phyloP scores from a whole-genome alignment of 768 basidiomycete species.

The Boletus reticuloceps region DNA sequence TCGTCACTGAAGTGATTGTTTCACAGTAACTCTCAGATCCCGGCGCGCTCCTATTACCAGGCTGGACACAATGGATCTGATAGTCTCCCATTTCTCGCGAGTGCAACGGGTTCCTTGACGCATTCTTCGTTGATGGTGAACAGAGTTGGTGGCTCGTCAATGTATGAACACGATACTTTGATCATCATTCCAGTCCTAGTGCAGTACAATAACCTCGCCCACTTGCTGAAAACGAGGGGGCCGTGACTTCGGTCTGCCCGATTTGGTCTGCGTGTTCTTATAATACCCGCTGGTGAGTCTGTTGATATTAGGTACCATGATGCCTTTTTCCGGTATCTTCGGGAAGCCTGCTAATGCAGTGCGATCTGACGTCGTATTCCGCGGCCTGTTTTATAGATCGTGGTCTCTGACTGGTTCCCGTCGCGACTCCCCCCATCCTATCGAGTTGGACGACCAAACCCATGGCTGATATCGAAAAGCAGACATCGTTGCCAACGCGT shows the following conservation, averaged over 20 bases:
- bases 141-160: constrained; percentile 3
- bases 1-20: too few relatives aligned
- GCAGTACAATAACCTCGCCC: neutral
- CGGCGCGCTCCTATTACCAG: neutral
- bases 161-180: neutral
- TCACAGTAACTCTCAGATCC: neutral
- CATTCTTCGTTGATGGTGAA: neutral
- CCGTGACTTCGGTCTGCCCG: constrained; percentile 4
- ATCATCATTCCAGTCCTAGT: neutral
- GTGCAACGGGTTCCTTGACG: neutral
- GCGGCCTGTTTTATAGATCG: constrained; percentile 27
- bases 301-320: constrained; percentile 11
- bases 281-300: constrained; percentile 8
- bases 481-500: constrained; percentile 13
- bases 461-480: constrained; percentile 34
- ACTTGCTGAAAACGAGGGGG: constrained; percentile 4
- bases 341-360: constrained; percentile 21
- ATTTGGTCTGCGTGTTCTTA: constrained; percentile 6
- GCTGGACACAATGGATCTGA: neutral
- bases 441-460: constrained; percentile 4
- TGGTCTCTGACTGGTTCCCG: neutral
- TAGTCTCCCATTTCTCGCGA: neutral
- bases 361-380: constrained; percentile 24
- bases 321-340: constrained; percentile 25
- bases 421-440: constrained; percentile 6